These are phyloP conservation scores for Plantago lanceolata DNA, from an alignment of 305 asterid species.

Conservation along the genomic window DNA sequence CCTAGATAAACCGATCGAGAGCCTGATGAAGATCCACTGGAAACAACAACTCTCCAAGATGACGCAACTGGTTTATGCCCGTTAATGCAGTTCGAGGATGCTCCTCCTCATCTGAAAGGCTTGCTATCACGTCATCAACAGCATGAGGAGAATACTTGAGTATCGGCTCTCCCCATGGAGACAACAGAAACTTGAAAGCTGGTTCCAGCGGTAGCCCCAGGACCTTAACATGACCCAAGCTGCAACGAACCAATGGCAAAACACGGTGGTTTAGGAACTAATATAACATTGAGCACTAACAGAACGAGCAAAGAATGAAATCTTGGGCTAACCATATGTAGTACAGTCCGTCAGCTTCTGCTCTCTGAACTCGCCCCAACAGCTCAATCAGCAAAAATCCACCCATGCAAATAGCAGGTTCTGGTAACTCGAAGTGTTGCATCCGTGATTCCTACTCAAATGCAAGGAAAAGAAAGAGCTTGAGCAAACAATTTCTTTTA, in stretches of 20 bases:
- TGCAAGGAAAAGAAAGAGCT: neutral
- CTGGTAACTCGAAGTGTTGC: slow-evolving; percentile 54
- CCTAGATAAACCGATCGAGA: neutral
- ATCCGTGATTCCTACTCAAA: slow-evolving; percentile 36
- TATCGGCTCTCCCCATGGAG: slow-evolving; percentile 28
- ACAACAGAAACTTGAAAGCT: slow-evolving; percentile 29
- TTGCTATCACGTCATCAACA: slow-evolving; percentile 18
- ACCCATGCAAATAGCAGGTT: slow-evolving; percentile 57
- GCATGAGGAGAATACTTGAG: slow-evolving; percentile 29
- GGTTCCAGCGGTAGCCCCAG: slow-evolving; percentile 38
- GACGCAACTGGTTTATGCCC: neutral
- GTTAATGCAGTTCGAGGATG: neutral
- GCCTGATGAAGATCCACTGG: neutral
- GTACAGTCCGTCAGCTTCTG: slow-evolving; percentile 40
- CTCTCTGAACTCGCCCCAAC: slow-evolving; percentile 51
- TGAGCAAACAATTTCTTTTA: neutral
- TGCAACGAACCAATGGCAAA: slow-evolving; percentile 21
- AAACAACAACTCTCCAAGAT: neutral
- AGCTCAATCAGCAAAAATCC: slow-evolving; percentile 54
- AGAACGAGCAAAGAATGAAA: neutral
- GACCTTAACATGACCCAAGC: slow-evolving; percentile 34
- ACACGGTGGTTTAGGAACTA: neutral
- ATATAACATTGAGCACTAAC: neutral
- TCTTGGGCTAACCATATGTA: slow-evolving; percentile 46
- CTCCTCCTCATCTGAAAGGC: slow-evolving; percentile 9